Evolutionary conservation across 257 asterid species (phyloP), one percentile per base, ranked within the genome.

Genomic region (Petunia secreta): DNA sequence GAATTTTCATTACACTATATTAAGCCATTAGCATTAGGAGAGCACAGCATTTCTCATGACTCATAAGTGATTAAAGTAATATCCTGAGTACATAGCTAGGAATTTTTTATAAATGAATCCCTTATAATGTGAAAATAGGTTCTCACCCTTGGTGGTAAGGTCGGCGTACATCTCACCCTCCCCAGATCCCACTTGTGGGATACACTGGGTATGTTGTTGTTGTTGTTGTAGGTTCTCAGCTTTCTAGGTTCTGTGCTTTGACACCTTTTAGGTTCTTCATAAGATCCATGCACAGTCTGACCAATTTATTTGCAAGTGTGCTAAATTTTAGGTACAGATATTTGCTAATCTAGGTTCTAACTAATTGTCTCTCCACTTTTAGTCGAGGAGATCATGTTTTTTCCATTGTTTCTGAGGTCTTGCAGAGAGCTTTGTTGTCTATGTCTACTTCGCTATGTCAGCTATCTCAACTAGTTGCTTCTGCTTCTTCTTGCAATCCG

Each of bases 231-330:
- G 3, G 11, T 34, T 50, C 34, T 34, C 60, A 34, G 77, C 44
- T 25, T 71, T 71, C 44, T 48, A 10, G 36, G 25, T 71, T 10
- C 16, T 38, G 14, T 73, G 60, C 40, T 52, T 50, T 71, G 46
- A 71, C 10, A 60, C n/a, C 44, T 71, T 46, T 48, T 71, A 71
- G 77, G 46, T 11, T 9, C 36, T 73, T 73, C 78, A 34, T 34
- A 5, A 50, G 77, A 48, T 71, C 62, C 62, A 8, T 57, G 13
- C 3, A 40, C 62, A 34, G 34, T 10, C 62, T 34, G 11, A 36
- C 78, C 36, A 73, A 48, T 50, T 73, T 73, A 36, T 34, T 40
- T 73, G 78, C 62, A 50, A 73, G 34, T 16, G 11, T 36, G 78
- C 62, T 62, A 10, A 25, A 1, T 11, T 73, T 73, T 34, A 50